Evolutionary conservation across 495 filamentous ascomycete species (phyloP), one percentile per base, ranked within the genome.

Genomic region (Gamarada debralockiae): DNA sequence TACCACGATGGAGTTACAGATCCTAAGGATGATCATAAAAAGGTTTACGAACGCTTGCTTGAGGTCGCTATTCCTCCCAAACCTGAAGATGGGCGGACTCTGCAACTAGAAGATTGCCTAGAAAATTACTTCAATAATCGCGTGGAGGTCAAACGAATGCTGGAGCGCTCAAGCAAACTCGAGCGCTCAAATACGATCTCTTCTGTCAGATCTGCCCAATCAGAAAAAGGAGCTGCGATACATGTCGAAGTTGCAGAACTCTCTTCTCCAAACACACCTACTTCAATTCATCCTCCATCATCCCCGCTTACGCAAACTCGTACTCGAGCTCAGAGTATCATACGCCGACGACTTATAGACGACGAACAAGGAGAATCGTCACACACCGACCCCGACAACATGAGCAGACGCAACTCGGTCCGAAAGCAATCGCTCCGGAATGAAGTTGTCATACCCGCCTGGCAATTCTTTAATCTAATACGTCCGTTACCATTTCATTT

Each of bases 391-490:
- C 67, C 65, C 48, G 70, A 67, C 3, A 69, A 13, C 13, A 6
- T 13, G 15, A 78, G 70, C 27, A 75, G 55, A 15, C 21, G 5
- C n/a, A 20, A 23, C 9, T 50, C 33, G 12, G 8, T 22, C 6
- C 51, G 56, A 17, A 59, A 55, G 27, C 38, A 45, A 1, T 51
- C 57, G 18, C 14, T 87, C 27, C 75, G 86, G 31, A 93, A 87
- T 64, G 90, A 93, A 62, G 86, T 97, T 13, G 82, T 92, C 65
- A 95, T 98, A 77, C 93, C 92, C 12, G 93, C 93, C 12, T 98
- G 92, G 92, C 93, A 96, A 61, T 97, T 98, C 62, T 97, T 96
- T 67, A 87, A 83, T 62, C 69, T 96, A 34, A 91, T 95, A 51
- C 90, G 61, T 64, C 54, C 58, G 61, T 87, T 31, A 48, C 54